Base-by-base conservation (phyloP, 2,329 filamentous ascomycete genomes). In the Clathrospora elynae region DNA sequence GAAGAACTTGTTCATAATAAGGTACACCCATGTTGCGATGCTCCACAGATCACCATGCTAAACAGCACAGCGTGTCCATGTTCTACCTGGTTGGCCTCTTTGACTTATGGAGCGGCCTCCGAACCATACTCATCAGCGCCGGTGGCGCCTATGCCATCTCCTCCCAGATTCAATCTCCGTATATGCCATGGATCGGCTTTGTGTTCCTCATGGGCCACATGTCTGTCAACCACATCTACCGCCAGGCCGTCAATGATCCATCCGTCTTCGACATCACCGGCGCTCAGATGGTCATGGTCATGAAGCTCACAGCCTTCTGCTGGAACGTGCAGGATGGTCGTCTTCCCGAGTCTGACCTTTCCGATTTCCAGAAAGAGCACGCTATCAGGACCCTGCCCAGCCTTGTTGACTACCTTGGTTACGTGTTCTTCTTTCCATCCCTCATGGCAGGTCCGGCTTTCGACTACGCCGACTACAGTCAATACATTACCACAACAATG, bases 161-260 rank as follows among this genome's bases (percentile, higher is more conserved):
- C 37, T 83, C 86, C 55, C 91, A 85, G 67, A 76, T 97, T 30
- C 81, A 90, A 55, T 91, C 90, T 13, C 89, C 90, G 1, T 88
- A 92, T 67, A 99, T 99, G 93, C 93, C 93, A 75, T 99, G 93
- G 93, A 78, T 96, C 35, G 90, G 85, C 46, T 99, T 99, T 71
- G 77, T 89, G 35, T 96, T 95, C 65, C 76, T 96, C 43, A 97
- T 99, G 92, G 86, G 85, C 41, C 92, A 99, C 73, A 88, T 97
- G 86, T 92, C 91, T 31, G 70, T 92, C 61, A 95, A 84, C 68
- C 93, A 99, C 70, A 86, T 99, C 50, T 76, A 82, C 44, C 87
- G 95, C 25, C 90, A 95, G 70, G 81, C 84, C 25, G 74, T 80
- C 25, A 78, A 87, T 57, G 78, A 83, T 49, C 82, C 88, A 0